These are phyloP conservation scores for Hericium erinaceus DNA, from an alignment of 768 basidiomycete species.

Conservation along the genomic window DNA sequence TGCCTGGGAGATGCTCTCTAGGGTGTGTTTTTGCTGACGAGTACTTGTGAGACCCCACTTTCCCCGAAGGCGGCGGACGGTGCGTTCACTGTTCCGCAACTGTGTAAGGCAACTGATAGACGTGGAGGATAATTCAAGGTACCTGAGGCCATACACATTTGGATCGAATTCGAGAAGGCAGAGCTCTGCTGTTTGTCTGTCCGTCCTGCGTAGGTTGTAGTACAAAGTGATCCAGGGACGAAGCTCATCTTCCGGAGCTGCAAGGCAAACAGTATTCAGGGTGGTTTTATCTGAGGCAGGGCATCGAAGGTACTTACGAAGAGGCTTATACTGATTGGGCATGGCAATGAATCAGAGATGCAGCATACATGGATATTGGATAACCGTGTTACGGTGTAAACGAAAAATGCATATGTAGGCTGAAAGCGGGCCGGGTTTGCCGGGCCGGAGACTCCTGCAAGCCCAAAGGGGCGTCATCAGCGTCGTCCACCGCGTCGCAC, in stretches of 20 bases:
- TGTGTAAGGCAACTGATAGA: background rate
- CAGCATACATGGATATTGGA: too few relatives aligned
- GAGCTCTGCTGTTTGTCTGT: background rate
- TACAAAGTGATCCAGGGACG: background rate
- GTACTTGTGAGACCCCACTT: background rate
- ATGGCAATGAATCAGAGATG: background rate
- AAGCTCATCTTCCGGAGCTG: background rate
- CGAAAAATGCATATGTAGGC: too few relatives aligned
- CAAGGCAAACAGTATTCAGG: background rate
- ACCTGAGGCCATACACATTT: background rate
- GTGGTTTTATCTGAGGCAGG: background rate
- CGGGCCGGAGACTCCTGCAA: too few relatives aligned
- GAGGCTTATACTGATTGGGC: background rate
- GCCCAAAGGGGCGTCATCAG: too few relatives aligned
- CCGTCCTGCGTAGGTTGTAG: background rate
- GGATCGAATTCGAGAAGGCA: background rate
- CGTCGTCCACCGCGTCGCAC: too few relatives aligned
- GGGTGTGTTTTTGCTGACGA: background rate
- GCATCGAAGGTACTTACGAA: background rate
- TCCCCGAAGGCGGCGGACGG: background rate
- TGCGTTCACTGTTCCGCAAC: background rate
- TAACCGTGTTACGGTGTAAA: too few relatives aligned
- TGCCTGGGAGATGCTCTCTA: background rate
- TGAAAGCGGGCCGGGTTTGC: too few relatives aligned
- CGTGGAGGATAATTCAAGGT: background rate